Percentiles rank a stretch among this genome's conserved stretches.
Conservation (phyloP, 2,329 filamentous ascomycete species). For the Aspergillus sp. region DNA sequence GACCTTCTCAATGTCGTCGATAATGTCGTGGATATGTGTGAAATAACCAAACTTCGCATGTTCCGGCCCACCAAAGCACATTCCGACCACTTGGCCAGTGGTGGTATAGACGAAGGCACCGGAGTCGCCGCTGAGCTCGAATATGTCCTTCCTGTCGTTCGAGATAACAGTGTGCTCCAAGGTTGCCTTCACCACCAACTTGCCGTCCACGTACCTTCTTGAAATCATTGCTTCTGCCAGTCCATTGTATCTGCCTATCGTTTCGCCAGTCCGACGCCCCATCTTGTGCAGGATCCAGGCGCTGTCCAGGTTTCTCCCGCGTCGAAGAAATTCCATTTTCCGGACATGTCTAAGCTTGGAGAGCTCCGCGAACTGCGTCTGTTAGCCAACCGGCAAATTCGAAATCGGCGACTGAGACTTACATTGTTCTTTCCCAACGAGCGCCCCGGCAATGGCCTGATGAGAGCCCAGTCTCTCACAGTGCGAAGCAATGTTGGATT, state of each 20-base stretch:
- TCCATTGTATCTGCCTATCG: not conserved
- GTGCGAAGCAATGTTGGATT: not conserved
- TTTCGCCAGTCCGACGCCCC: not conserved
- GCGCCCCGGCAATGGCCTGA: not conserved
- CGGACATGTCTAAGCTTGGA: not conserved
- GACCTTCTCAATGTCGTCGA: not conserved
- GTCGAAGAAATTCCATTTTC: not conserved
- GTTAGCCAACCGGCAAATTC: not conserved
- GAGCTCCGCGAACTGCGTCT: not conserved
- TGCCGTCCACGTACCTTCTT: not conserved
- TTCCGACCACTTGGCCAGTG: not conserved
- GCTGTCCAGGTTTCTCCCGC: not conserved
- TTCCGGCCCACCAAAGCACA: not conserved
- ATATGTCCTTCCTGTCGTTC: not conserved
- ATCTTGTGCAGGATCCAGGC: not conserved
- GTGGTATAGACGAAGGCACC: not conserved
- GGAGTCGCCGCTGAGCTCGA: not conserved
- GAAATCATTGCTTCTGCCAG: not conserved
- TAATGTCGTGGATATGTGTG: not conserved
- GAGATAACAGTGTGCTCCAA: not conserved
- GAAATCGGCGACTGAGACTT: not conserved
- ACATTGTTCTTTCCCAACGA: not conserved
- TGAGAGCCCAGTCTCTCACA: not conserved
- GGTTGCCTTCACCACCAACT: not conserved
- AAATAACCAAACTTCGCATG: not conserved